Evolutionary conservation across 2,329 filamentous ascomycete species (phyloP), one percentile per base, ranked within the genome.

Genomic region (Atkinsonella hypoxylon): DNA sequence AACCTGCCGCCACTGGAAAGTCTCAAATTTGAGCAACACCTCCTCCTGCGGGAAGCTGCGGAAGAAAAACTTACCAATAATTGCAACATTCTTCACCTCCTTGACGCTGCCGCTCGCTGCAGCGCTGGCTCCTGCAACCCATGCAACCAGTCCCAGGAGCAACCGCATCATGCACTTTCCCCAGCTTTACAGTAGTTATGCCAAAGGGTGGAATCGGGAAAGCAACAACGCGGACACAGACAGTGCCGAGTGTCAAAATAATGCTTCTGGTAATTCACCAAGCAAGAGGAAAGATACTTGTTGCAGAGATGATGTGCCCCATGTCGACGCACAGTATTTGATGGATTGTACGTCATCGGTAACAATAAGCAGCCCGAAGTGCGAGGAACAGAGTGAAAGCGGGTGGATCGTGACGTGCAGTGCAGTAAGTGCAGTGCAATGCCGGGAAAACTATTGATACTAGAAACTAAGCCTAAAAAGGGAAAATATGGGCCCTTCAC

Each of bases 51-150:
- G 26, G 7, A 7, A 32, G 15, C n/a, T n/a, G n/a, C n/a, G n/a
- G n/a, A n/a, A n/a, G n/a, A n/a, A n/a, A n/a, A 39, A 63, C 65
- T 53, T 50, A 68, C 66, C 66, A 39, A 68, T 67, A 17, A 68
- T 64, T 30, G 66, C 66, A 45, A 68, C 59, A 49, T 67, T 68
- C 52, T 60, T 64, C 18, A 63, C 57, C 41, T 61, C 51, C 22
- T 48, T 45, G 9, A 20, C 39, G 31, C 50, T 45, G 26, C 30
- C 45, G 40, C 41, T 50, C 12, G 56, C 47, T 31, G 46, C 52
- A 44, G 44, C 49, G 34, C 54, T 34, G 38, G 47, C 55, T 11
- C 61, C 50, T 34, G n/a, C 42, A 32, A 41, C 53, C 47, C 54
- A 47, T 3, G 46, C 54, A 12, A 52, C 49, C 30, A 55, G 39